These are phyloP conservation scores for Guadua angustifolia DNA, from an alignment of 176 grass and related monocot genomes.

Conservation along the genomic window DNA sequence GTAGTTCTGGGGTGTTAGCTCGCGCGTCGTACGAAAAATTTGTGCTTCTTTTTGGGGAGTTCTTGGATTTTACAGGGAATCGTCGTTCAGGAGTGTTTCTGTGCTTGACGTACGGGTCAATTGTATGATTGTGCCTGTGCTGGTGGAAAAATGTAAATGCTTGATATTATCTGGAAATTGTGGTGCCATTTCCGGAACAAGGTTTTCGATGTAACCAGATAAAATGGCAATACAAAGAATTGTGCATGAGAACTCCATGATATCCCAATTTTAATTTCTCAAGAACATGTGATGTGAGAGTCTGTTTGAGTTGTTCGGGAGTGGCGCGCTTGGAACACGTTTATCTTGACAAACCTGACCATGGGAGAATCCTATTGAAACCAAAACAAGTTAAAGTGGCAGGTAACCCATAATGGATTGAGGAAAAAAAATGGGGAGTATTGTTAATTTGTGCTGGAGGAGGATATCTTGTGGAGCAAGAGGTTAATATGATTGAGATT, in stretches of 20 bases:
- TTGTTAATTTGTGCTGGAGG: neutral
- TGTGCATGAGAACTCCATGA: neutral
- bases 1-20: neutral
- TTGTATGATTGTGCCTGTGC: neutral
- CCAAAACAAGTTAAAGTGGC: neutral
- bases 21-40: neutral
- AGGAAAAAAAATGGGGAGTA: neutral
- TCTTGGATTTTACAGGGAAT: neutral
- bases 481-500: slow-evolving; percentile 2
- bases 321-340: neutral
- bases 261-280: neutral
- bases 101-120: neutral
- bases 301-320: neutral
- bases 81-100: neutral
- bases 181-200: neutral
- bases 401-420: neutral
- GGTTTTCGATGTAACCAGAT: neutral
- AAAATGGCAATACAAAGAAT: neutral
- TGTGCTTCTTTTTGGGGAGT: neutral
- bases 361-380: neutral
- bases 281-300: neutral
- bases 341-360: neutral
- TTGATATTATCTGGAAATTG: neutral
- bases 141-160: neutral
- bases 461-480: neutral